phyloP scores from a whole-genome alignment of 73 alveolate genomes.

The Blepharisma japonicum region DNA sequence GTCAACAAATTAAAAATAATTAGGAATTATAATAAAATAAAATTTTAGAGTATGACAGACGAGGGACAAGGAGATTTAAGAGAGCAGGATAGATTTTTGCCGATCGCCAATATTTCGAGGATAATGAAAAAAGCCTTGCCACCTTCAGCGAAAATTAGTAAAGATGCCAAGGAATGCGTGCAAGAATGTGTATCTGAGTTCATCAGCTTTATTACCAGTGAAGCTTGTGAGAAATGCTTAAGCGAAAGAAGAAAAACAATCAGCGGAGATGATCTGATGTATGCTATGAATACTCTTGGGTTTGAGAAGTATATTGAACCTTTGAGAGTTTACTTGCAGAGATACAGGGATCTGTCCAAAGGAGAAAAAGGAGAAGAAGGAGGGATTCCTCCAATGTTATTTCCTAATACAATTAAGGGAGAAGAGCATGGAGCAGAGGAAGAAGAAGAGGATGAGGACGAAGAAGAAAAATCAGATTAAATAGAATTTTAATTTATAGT shows the following conservation, averaged over 20 bases:
- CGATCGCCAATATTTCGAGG: conserved; percentile 95
- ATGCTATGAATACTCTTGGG: conserved; percentile 90
- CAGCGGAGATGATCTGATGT: conserved; percentile 94
- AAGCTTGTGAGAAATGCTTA: conserved; percentile 94
- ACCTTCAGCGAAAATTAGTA: conserved; percentile 85
- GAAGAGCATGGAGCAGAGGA: conserved; percentile 43
- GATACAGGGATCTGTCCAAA: conserved; percentile 72
- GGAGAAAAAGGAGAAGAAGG: conserved; percentile 51
- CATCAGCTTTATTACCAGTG: conserved; percentile 65
- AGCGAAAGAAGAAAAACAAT: conserved; percentile 94
- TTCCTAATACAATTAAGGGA: conserved; percentile 33
- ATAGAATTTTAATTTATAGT: no score
- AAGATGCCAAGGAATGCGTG: conserved; percentile 96
- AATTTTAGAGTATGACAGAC: conserved; percentile 42
- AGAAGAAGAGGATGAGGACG: conserved; percentile 53
- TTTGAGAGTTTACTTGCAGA: conserved; percentile 71
- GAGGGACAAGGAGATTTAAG: conserved; percentile 45
- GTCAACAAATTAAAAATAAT: not conserved
- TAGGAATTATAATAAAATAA: conserved; percentile 5
- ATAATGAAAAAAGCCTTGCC: conserved; percentile 95
- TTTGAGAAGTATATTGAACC: conserved; percentile 91
- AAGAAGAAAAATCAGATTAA: conserved; percentile 24
- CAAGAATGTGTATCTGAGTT: conserved; percentile 97
- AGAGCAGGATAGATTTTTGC: conserved; percentile 87
- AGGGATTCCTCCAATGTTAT: conserved; percentile 21